Conservation (phyloP, 106 monocot genomes). For the Dendrobium catenatum region DNA sequence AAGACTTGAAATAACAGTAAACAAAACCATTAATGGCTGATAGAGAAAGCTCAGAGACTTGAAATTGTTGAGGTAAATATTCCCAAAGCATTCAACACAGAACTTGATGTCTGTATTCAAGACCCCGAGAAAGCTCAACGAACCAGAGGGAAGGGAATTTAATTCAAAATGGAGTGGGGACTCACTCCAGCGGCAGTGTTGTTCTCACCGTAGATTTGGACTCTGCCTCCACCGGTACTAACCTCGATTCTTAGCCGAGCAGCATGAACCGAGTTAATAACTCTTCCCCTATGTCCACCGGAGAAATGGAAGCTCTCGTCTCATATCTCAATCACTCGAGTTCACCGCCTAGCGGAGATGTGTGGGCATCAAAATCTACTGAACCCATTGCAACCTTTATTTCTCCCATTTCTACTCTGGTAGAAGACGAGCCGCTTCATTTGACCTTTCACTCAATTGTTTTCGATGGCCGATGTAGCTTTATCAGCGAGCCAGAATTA, state of each 20-base stretch:
- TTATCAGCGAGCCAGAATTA: not conserved
- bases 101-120: no score
- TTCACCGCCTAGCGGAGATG: not conserved
- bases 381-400: not conserved
- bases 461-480: not conserved
- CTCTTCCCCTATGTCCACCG: conserved; percentile 23
- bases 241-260: not conserved
- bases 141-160: no score
- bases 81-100: no score
- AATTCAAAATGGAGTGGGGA: not conserved
- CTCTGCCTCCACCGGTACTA: not conserved
- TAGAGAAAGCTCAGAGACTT: no score
- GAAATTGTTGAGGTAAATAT: no score
- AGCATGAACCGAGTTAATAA: not conserved
- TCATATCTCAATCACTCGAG: not conserved
- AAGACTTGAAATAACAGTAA: no score
- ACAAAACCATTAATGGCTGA: no score
- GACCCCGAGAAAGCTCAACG: no score
- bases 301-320: conserved; percentile 26
- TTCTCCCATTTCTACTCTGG: not conserved
- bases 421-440: not conserved
- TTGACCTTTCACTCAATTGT: not conserved
- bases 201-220: conserved; percentile 17
- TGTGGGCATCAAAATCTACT: not conserved
- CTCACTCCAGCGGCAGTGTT: conserved; percentile 25